A percentile compares a stretch with the other conserved stretches of the same genome.
These are phyloP conservation scores for Metschnikowia amazonensis DNA, from an alignment of 805 yeast species.

Conservation along the genomic window DNA sequence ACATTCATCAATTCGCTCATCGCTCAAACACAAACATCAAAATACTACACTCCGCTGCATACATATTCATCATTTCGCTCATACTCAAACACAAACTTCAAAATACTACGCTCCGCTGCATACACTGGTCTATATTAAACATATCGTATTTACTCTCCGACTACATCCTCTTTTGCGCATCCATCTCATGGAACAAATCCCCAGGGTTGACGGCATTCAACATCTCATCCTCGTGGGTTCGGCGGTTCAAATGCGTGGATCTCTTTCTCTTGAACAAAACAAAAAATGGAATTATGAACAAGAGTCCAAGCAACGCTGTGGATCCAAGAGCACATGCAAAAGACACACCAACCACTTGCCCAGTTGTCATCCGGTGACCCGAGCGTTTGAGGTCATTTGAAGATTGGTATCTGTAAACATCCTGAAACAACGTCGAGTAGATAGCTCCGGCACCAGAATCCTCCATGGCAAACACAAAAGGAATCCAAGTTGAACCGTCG, in stretches of 20 bases:
- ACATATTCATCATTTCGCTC: too few species aligned
- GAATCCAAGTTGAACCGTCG: constrained; percentile 67
- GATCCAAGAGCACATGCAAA: constrained; percentile 45
- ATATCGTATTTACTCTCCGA: background rate
- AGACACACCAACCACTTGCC: constrained; percentile 44
- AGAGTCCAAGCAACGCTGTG: constrained; percentile 37
- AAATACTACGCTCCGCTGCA: too few species aligned
- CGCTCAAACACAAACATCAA: too few species aligned
- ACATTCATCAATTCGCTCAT: too few species aligned
- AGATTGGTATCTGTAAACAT: constrained; percentile 32
- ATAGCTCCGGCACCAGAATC: constrained; percentile 25
- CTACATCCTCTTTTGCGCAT: constrained; percentile 31
- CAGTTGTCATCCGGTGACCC: constrained; percentile 27
- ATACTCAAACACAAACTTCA: too few species aligned
- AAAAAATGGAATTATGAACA: constrained; percentile 39
- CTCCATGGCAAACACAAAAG: constrained; percentile 47
- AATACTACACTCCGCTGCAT: too few species aligned
- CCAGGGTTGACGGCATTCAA: constrained; percentile 42
- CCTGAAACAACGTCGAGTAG: constrained; percentile 32
- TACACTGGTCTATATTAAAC: constrained; percentile 10
- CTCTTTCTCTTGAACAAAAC: constrained; percentile 29
- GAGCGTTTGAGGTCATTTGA: constrained; percentile 27
- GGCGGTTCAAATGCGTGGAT: constrained; percentile 23
- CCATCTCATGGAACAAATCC: constrained; percentile 43
- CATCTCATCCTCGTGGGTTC: constrained; percentile 44